Percentiles rank a stretch among this genome's conserved stretches.
Conservation (phyloP, 2,329 filamentous ascomycete genomes). For the Clarireedia hainanense region DNA sequence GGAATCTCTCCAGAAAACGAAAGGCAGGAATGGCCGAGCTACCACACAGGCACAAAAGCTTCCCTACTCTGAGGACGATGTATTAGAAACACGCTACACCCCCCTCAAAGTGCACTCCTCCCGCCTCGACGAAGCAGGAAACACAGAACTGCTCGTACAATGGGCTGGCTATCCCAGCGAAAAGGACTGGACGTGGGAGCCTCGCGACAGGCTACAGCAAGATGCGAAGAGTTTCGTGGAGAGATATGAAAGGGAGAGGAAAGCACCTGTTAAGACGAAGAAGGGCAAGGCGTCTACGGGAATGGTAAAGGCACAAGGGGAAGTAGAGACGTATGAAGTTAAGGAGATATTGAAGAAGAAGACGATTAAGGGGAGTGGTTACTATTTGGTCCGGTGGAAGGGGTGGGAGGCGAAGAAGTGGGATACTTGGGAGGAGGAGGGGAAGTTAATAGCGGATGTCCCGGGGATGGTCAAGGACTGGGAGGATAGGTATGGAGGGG, state of each 20-base stretch:
- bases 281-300: background rate
- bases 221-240: background rate
- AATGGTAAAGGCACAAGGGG: too few species aligned
- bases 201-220: background rate
- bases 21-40: too few species aligned
- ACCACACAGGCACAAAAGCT: too few species aligned
- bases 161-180: background rate
- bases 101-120: background rate
- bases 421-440: background rate
- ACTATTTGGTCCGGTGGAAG: background rate
- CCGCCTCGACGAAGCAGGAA: background rate
- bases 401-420: background rate
- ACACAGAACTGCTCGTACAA: background rate
- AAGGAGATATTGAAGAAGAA: background rate
- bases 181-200: background rate
- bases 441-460: background rate
- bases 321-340: background rate
- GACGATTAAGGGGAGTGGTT: background rate
- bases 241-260: background rate
- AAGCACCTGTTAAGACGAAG: background rate
- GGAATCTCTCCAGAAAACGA: background rate
- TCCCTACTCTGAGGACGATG: background rate
- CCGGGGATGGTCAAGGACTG: background rate
- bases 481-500: background rate
- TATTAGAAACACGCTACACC: background rate